Conservation (phyloP, 2,329 filamentous ascomycete species). For the Alternaria novae-zelandiae region DNA sequence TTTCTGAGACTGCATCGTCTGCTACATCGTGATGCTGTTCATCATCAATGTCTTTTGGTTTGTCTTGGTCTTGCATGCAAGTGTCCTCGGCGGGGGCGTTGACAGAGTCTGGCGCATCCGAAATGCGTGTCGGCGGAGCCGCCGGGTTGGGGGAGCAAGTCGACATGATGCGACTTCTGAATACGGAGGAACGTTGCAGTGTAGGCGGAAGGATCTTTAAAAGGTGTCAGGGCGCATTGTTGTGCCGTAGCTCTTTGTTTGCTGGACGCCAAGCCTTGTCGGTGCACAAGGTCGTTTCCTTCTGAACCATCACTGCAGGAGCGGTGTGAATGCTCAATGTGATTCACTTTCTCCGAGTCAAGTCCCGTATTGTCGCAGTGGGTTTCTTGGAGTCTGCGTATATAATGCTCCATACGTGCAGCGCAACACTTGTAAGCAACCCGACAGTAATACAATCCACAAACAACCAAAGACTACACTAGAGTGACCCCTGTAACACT, state of each 20-base stretch:
- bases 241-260: neutral
- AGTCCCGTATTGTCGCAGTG: neutral
- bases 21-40: rapidly evolving
- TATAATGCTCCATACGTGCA: neutral
- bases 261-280: neutral
- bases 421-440: neutral
- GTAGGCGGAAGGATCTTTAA: neutral
- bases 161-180: neutral
- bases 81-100: neutral
- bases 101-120: neutral
- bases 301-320: neutral
- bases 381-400: neutral
- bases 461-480: neutral
- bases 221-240: neutral
- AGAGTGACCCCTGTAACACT: neutral
- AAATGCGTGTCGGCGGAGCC: rapidly evolving
- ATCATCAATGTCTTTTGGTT: neutral
- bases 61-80: neutral
- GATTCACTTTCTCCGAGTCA: rapidly evolving
- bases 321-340: neutral
- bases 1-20: neutral
- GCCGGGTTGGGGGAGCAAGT: neutral
- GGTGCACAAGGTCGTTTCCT: neutral
- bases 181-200: neutral
- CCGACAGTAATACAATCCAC: neutral